Base-by-base conservation (phyloP, 2,329 filamentous ascomycete species). In the Alternaria triticina region DNA sequence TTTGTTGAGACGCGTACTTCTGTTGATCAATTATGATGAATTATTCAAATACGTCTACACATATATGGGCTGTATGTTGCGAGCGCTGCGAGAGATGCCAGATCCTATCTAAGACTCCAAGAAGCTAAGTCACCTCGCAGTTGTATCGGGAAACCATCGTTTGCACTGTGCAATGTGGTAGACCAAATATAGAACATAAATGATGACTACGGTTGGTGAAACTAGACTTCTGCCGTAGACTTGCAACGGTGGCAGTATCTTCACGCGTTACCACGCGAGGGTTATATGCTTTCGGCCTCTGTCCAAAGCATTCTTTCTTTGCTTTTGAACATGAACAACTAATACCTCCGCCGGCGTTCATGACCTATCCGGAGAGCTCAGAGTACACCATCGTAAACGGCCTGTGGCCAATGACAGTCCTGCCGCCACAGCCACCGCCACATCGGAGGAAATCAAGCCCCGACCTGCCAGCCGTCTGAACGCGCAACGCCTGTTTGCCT, bases 401-500 rank as follows among this genome's bases (percentile, higher is more conserved):
- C n/a, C 9, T 17, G 17, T n/a, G 23, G 46, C 59, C 59, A 67
- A 61, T 61, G 56, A 61, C 33, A 12, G n/a, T 22, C 17, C 23
- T 44, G 7, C 60, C 54, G 66, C 64, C 67, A 70, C 70, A 54
- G 17, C 54, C 63, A 65, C 62, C 70, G 70, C 69, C 72, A 71
- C 70, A 71, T 61, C 73, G 73, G 74, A 62, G 54, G 51, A 51
- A 63, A 54, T 45, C 49, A 62, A 66, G 25, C 44, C 17, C 72
- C 72, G 70, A 68, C 40, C 45, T 40, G 6, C 57, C 43, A 55
- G 47, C 54, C 59, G 33, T 65, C 43, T 63, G 57, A 64, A 74
- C 74, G 66, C 75, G 74, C 71, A 75, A 74, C 68, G 61, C 65
- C 54, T 52, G 62, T 59, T 65, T 73, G 70, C 69, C 74, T 76